A percentile compares a stretch with the other conserved stretches of the same genome.
phyloP scores from a whole-genome alignment of 371 early-diverging fungal species.

The Rhizopus arrhizus region DNA sequence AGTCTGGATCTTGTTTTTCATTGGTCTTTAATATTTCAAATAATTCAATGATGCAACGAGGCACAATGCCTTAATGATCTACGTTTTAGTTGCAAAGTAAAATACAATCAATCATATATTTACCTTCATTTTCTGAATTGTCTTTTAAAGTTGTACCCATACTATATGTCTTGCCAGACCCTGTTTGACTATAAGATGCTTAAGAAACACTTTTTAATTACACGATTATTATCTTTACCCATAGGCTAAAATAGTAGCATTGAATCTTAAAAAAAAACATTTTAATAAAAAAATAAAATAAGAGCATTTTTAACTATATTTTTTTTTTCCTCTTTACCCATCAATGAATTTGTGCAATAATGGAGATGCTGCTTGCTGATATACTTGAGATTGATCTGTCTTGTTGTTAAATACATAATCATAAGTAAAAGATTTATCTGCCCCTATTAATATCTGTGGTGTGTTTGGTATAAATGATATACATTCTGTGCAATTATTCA shows the following conservation, averaged over 20 bases:
- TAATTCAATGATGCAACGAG: conserved; percentile 78
- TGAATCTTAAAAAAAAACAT: conserved; percentile 53
- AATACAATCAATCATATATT: no score
- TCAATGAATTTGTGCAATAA: conserved; percentile 85
- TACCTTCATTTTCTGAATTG: conserved; percentile 46
- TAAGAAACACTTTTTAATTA: conserved; percentile 62
- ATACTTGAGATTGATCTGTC: conserved; percentile 73
- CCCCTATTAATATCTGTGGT: conserved; percentile 68
- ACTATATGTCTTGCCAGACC: conserved; percentile 97
- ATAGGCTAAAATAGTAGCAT: conserved; percentile 94
- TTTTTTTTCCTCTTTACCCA: conserved; percentile 61
- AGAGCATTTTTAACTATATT: neutral
- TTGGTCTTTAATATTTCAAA: conserved; percentile 49
- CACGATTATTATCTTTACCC: conserved; percentile 59
- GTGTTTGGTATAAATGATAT: conserved; percentile 70
- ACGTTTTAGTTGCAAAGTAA: neutral
- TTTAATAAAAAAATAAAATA: neutral
- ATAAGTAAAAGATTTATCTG: conserved; percentile 81
- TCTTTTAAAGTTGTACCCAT: conserved; percentile 85
- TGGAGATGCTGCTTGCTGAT: conserved; percentile 70
- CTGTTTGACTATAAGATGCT: conserved; percentile 69
- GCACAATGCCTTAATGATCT: conserved; percentile 74
- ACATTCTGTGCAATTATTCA: conserved; percentile 73
- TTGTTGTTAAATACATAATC: conserved; percentile 84
- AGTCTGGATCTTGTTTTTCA: conserved; percentile 40